A percentile compares a stretch with the other conserved stretches of the same genome.
These are phyloP conservation scores for Suhomyces sp. DNA, from an alignment of 805 yeast species.

Conservation along the genomic window DNA sequence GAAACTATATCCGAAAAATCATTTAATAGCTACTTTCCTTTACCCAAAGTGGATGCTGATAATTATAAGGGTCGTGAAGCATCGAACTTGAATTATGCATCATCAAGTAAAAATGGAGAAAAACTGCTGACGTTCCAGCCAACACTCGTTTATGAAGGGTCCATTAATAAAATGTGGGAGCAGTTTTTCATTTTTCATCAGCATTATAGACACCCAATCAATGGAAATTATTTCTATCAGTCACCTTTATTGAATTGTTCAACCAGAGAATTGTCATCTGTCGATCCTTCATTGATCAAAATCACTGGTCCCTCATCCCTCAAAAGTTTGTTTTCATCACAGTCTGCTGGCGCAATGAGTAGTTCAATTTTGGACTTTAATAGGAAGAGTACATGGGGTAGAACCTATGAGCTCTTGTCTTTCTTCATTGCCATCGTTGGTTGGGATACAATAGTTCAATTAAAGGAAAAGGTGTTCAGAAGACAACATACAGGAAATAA, in stretches of 20 bases:
- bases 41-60: slow-evolving; percentile 16
- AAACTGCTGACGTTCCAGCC: too few relatives aligned
- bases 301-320: slow-evolving; percentile 27
- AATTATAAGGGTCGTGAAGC: too few relatives aligned
- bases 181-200: slow-evolving; percentile 29
- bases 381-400: slow-evolving; percentile 41
- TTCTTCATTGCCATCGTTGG: slow-evolving; percentile 67
- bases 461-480: slow-evolving; percentile 65
- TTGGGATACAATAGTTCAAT: slow-evolving; percentile 73
- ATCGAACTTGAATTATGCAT: too few relatives aligned
- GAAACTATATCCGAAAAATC: slow-evolving; percentile 31
- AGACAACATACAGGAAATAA: slow-evolving; percentile 42
- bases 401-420: slow-evolving; percentile 65
- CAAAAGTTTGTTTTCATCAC: slow-evolving; percentile 30
- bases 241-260: slow-evolving; percentile 36
- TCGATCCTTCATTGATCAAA: slow-evolving; percentile 29
- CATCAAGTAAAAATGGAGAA: slow-evolving; percentile 1
- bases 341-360: slow-evolving; percentile 26
- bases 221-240: slow-evolving; percentile 35
- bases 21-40: slow-evolving; percentile 29
- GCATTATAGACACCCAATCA: slow-evolving; percentile 33
- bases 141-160: slow-evolving; percentile 23
- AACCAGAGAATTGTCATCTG: slow-evolving; percentile 35
- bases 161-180: slow-evolving; percentile 34
- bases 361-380: slow-evolving; percentile 33